Evolutionary conservation across 2,329 filamentous ascomycete species (phyloP), one percentile per base, ranked within the genome.

Genomic region (Colletotrichum eremochloae): DNA sequence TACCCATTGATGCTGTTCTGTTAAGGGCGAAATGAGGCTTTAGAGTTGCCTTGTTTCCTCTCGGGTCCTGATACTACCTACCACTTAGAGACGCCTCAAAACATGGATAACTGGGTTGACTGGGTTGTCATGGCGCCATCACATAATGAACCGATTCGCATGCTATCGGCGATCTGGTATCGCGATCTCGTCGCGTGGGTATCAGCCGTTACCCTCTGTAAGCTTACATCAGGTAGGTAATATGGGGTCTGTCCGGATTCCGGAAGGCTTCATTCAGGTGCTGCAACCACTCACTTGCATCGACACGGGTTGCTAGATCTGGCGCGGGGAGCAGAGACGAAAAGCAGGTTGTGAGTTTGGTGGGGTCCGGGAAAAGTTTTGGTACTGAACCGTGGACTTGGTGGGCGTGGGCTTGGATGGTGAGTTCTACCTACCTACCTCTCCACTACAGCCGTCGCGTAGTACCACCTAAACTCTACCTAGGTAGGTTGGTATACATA

Each of bases 151-250:
- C 61, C 66, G 66, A 20, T 42, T 60, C 44, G 40, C 38, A 31
- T 53, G 15, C 56, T 58, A 69, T 72, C 69, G 60, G 12, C 60
- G 66, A 72, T 72, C 65, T 68, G 15, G 36, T 33, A 56, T 64
- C 53, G 55, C 33, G 33, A 40, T 70, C 14, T 55, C 40, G 55
- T 29, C 14, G 36, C 31, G 36, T 20, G 24, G 33, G 20, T 29
- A 60, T 61, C 44, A 31, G 53, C 61, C 4, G 46, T 48, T 56
- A 36, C 33, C 24, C 44, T 60, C 12, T 38, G 18, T 40, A 36
- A 53, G 31, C 31, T 3, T 36, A 60, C 36, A n/a, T 38, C 2
- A n/a, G 18, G 18, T 46, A 63, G 42, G 53, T 46, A 20, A 29
- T 11, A 15, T n/a, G 44, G 31, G 31, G 33, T n/a, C 20, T 46